phyloP scores from a whole-genome alignment of 352 stramenopile genomes.

The Sclerospora graminicola region DNA sequence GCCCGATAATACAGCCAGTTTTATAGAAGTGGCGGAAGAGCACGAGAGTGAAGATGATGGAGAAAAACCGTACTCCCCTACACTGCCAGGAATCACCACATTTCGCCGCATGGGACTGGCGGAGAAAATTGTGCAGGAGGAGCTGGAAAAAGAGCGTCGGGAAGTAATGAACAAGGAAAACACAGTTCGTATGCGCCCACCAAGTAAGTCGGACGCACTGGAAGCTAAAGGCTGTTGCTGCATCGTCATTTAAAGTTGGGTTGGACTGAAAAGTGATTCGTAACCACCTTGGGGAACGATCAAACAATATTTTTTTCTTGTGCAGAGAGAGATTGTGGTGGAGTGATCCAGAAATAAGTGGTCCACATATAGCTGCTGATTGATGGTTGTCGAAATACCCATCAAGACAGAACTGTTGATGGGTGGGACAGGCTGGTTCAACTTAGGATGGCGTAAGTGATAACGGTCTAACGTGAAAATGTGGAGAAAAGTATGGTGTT shows the following conservation, averaged over 20 bases:
- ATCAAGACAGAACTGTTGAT: too few species aligned
- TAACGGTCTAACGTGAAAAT: too few species aligned
- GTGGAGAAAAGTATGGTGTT: too few species aligned
- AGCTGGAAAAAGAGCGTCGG: constrained; percentile 43
- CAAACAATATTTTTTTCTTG: background rate
- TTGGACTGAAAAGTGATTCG: background rate
- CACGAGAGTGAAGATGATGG: constrained; percentile 18
- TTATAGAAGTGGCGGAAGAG: constrained; percentile 48
- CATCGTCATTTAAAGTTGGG: constrained; percentile 39
- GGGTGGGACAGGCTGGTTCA: too few species aligned
- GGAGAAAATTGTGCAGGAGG: constrained; percentile 45
- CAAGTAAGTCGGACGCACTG: constrained; percentile 19
- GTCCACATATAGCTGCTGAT: too few species aligned
- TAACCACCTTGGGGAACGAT: too few species aligned
- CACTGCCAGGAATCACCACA: constrained; percentile 37
- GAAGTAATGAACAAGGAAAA: constrained; percentile 48
- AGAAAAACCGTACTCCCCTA: constrained; percentile 59
- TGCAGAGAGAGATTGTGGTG: background rate
- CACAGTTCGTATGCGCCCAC: constrained; percentile 22
- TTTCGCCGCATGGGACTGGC: constrained; percentile 62
- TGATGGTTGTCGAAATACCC: too few species aligned
- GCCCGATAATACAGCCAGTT: constrained; percentile 46
- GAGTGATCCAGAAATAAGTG: too few species aligned
- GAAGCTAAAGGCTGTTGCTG: constrained; percentile 39
- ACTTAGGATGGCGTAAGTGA: too few species aligned